Evolutionary conservation across 768 basidiomycete species (phyloP).

Genomic region (Rhodosporidiobolus odoratus): DNA sequence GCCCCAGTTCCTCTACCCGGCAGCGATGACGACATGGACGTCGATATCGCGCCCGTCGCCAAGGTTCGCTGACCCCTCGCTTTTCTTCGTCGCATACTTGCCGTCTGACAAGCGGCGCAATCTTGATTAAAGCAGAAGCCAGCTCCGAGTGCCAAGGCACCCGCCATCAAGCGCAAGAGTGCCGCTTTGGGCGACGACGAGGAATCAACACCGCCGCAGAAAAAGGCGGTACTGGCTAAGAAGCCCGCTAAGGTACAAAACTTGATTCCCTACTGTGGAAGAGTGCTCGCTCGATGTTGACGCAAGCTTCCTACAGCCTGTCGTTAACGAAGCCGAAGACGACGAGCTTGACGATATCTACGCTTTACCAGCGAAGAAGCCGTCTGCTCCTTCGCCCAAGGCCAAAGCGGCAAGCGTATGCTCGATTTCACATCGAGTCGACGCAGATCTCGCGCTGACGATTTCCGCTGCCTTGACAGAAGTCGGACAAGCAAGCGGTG

Average conservation of each 20-base stretch:
- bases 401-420: slow-evolving; percentile 18
- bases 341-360: slow-evolving; percentile 27
- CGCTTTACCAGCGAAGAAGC: slow-evolving; percentile 21
- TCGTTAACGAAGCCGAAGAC: slow-evolving; percentile 12
- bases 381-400: slow-evolving; percentile 21
- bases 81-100: slow-evolving; percentile 40
- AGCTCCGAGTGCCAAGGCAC: slow-evolving; percentile 19
- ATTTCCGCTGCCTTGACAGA: neutral
- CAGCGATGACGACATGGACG: slow-evolving; percentile 52
- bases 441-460: neutral
- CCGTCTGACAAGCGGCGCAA: too few relatives aligned
- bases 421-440: neutral
- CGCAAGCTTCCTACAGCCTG: too few relatives aligned
- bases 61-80: slow-evolving; percentile 1
- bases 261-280: too few relatives aligned
- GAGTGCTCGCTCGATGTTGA: too few relatives aligned
- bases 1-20: slow-evolving; percentile 40
- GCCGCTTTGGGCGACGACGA: slow-evolving; percentile 15
- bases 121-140: slow-evolving; percentile 8
- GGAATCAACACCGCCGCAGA: slow-evolving; percentile 10
- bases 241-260: slow-evolving; percentile 14
- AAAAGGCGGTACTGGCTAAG: slow-evolving; percentile 11
- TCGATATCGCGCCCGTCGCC: neutral
- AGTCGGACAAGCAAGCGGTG: neutral
- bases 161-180: slow-evolving; percentile 37